phyloP scores from a whole-genome alignment of 1,284 basidiomycete genomes.

The Pterulicium gracile region DNA sequence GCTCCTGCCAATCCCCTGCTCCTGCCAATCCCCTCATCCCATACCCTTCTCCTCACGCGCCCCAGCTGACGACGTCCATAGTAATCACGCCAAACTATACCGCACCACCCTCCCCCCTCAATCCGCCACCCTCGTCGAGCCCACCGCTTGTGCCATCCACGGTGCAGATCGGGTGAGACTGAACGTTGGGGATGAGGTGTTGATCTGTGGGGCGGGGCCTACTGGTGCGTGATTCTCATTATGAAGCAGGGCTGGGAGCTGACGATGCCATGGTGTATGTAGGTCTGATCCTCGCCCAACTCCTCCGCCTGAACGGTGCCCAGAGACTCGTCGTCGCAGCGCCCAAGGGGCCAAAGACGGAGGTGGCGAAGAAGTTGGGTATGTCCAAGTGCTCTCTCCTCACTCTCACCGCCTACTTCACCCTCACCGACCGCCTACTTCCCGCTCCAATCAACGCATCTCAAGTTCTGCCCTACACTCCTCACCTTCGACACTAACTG shows the following conservation, averaged over 20 bases:
- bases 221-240: too few relatives aligned
- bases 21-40: too few relatives aligned
- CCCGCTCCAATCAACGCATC: too few relatives aligned
- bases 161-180: constrained; percentile 49
- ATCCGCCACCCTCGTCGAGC: constrained; percentile 82
- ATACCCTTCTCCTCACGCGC: not conserved
- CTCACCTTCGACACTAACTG: too few relatives aligned
- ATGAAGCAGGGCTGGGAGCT: too few relatives aligned
- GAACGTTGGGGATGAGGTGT: constrained; percentile 41
- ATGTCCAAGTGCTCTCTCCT: too few relatives aligned
- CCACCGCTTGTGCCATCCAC: constrained; percentile 64
- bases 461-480: too few relatives aligned
- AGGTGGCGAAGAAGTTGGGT: constrained; percentile 69
- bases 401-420: too few relatives aligned
- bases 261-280: too few relatives aligned
- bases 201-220: constrained; percentile 28
- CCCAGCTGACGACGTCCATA: constrained; percentile 15
- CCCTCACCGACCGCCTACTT: too few relatives aligned
- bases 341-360: constrained; percentile 80
- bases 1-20: too few relatives aligned
- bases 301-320: constrained; percentile 78
- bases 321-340: constrained; percentile 67
- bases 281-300: constrained; percentile 75
- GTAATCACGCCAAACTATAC: constrained; percentile 64
- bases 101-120: constrained; percentile 79